Evolutionary conservation across 805 yeast species (phyloP).

Genomic region (Teunomyces pallodes): DNA sequence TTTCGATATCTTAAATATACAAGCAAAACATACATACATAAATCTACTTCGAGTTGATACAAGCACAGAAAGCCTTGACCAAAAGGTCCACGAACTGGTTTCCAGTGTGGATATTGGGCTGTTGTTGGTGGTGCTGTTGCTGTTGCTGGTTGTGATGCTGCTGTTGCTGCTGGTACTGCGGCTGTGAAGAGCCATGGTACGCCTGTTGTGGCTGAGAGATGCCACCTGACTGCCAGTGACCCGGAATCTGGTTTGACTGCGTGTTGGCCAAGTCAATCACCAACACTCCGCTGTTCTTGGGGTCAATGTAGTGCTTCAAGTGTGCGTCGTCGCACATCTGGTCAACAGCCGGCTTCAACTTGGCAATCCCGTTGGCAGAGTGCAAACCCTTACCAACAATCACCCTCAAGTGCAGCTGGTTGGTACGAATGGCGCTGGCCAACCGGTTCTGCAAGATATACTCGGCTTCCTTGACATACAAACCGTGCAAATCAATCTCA

Average conservation of each 20-base stretch:
- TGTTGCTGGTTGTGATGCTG: conserved; percentile 10
- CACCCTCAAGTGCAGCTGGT: conserved; percentile 65
- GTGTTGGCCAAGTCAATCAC: conserved; percentile 54
- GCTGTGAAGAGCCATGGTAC: conserved; percentile 16
- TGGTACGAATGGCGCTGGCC: conserved; percentile 55
- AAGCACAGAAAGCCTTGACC: conserved; percentile 32
- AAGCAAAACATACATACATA: too few species aligned
- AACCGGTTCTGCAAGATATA: conserved; percentile 73
- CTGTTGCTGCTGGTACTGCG: conserved; percentile 18
- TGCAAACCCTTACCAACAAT: conserved; percentile 94
- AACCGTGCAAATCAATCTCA: conserved; percentile 92
- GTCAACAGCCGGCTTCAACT: conserved; percentile 86
- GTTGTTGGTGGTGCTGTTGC: conserved; percentile 10
- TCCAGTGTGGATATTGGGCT: conserved; percentile 18
- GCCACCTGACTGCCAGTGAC: conserved; percentile 26
- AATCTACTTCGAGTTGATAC: conserved; percentile 14
- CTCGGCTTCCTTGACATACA: conserved; percentile 85
- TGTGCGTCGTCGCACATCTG: conserved; percentile 66
- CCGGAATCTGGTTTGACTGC: conserved; percentile 27
- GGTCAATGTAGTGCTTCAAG: conserved; percentile 60
- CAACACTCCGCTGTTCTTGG: conserved; percentile 77
- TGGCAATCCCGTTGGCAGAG: conserved; percentile 77
- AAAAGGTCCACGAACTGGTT: conserved; percentile 27
- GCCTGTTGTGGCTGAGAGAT: conserved; percentile 17
- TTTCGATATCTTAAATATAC: too few species aligned